These are phyloP conservation scores for Harringtonia aguacate DNA, from an alignment of 2,329 filamentous ascomycete species.

Conservation along the genomic window DNA sequence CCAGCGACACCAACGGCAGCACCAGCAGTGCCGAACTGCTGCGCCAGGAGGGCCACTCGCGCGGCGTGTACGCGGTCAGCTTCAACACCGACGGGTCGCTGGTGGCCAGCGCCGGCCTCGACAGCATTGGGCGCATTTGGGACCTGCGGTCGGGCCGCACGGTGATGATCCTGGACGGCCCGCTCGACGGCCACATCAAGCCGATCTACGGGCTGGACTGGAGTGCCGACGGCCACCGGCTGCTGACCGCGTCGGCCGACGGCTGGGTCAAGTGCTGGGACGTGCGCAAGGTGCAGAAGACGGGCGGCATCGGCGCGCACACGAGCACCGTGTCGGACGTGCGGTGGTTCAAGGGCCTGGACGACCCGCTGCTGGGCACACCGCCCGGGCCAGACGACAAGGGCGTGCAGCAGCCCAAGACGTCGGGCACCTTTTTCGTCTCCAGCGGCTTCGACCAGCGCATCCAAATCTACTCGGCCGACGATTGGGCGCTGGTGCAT, in stretches of 20 bases:
- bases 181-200: conserved; percentile 70
- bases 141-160: conserved; percentile 86
- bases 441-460: conserved; percentile 88
- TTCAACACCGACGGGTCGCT: conserved; percentile 91
- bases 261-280: conserved; percentile 99
- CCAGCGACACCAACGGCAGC: background rate
- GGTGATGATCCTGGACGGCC: conserved; percentile 89
- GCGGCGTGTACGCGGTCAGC: conserved; percentile 80
- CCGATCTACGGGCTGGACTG: conserved; percentile 92
- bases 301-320: conserved; percentile 82
- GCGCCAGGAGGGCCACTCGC: conserved; percentile 87
- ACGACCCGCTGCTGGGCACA: conserved; percentile 56
- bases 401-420: conserved; percentile 62
- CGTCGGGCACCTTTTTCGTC: conserved; percentile 84
- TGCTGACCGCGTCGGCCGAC: conserved; percentile 85
- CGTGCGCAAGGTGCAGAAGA: conserved; percentile 74
- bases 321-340: conserved; percentile 85
- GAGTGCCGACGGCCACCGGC: conserved; percentile 81
- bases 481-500: conserved; percentile 89
- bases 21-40: conserved; percentile 35
- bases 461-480: conserved; percentile 90
- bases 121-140: conserved; percentile 93
- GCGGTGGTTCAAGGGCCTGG: conserved; percentile 83
- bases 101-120: conserved; percentile 81
- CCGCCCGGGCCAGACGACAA: conserved; percentile 53